Base-by-base conservation (phyloP, 495 filamentous ascomycete species). In the Trichoderma asperelloides region DNA sequence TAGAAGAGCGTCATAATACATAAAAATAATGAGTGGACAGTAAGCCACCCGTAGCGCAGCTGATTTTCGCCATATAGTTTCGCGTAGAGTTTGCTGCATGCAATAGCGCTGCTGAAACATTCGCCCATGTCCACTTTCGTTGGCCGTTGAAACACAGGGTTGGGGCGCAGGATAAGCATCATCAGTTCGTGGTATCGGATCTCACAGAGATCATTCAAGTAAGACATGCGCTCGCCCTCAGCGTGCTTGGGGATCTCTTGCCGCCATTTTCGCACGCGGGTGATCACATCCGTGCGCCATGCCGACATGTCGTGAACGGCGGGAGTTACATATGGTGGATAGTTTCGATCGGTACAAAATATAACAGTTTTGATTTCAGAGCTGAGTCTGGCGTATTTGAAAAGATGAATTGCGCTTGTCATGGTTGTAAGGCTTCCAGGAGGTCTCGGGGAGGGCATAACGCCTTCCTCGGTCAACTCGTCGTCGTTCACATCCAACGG, bases 121-220 rank as follows among this genome's bases (percentile, higher is more conserved):
- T 60, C 55, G 25, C 55, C 23, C 12, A 60, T 12, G 27, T 8
- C 23, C 16, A 25, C 23, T 25, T 60, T 60, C 4, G 55, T 60
- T 4, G 55, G 55, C 6, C 30, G 23, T 21, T 60, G 55, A 13
- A 60, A 60, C 25, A 60, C 23, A 25, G 55, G 55, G 25, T 60
- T 60, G 23, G 55, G 55, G 3, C 55, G 55, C 11, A 60, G 55
- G 23, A 60, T 25, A 18, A 60, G 55, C 55, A 60, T 60, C 25
- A 60, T 60, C 2, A 60, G 55, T 30, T 60, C 55, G 9, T 60
- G 25, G 55, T 60, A 60, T 60, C 55, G 27, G 55, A 60, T 60
- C 12, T 60, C 55, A 21, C 55, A 60, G 11, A 60, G 55, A 60
- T 60, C 55, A 21, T 28, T 60, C 13, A 60, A 18, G 16, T 60